Percentiles rank a stretch among this genome's conserved stretches.
phyloP scores from a whole-genome alignment of 2,329 filamentous ascomycete genomes.

The Aspergillus calidoustus region DNA sequence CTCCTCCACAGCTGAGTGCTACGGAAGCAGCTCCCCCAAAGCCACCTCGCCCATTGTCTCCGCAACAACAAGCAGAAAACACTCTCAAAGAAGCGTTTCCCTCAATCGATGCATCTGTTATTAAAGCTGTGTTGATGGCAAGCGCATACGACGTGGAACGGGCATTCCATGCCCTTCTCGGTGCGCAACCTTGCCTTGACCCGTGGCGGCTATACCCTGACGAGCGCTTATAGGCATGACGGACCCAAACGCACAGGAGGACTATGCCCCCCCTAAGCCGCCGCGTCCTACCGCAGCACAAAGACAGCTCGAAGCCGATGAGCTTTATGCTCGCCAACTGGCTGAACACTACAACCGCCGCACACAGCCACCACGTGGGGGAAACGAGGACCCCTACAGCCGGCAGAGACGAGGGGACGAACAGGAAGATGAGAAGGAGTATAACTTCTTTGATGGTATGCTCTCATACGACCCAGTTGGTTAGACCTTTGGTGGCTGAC shows the following conservation, averaged over 20 bases:
- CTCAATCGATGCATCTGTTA: slow-evolving; percentile 74
- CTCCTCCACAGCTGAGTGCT: slow-evolving; percentile 33
- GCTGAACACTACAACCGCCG: slow-evolving; percentile 79
- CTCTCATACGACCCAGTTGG: not conserved
- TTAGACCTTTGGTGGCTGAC: slow-evolving; percentile 13
- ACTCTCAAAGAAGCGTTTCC: slow-evolving; percentile 96
- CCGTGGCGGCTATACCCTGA: slow-evolving; percentile 1
- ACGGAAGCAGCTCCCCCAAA: slow-evolving; percentile 67
- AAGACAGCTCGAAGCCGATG: slow-evolving; percentile 86
- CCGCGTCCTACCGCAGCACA: slow-evolving; percentile 74
- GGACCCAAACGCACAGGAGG: slow-evolving; percentile 72
- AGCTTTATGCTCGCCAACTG: slow-evolving; percentile 87
- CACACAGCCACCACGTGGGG: slow-evolving; percentile 37
- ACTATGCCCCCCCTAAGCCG: slow-evolving; percentile 72
- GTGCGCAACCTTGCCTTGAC: slow-evolving; percentile 52
- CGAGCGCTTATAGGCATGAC: slow-evolving; percentile 66
- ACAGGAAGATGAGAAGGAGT: slow-evolving; percentile 71
- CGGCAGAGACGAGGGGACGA: slow-evolving; percentile 59
- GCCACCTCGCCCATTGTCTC: slow-evolving; percentile 80
- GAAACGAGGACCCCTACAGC: slow-evolving; percentile 42
- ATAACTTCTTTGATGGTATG: slow-evolving; percentile 83
- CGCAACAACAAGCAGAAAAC: slow-evolving; percentile 81
- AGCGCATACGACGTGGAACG: slow-evolving; percentile 88
- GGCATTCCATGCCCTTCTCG: slow-evolving; percentile 91
- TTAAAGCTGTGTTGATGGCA: slow-evolving; percentile 85